A percentile compares a stretch with the other conserved stretches of the same genome.
These are phyloP conservation scores for Brasilioporus rufonigricans DNA, from an alignment of 768 basidiomycete genomes.

Conservation along the genomic window DNA sequence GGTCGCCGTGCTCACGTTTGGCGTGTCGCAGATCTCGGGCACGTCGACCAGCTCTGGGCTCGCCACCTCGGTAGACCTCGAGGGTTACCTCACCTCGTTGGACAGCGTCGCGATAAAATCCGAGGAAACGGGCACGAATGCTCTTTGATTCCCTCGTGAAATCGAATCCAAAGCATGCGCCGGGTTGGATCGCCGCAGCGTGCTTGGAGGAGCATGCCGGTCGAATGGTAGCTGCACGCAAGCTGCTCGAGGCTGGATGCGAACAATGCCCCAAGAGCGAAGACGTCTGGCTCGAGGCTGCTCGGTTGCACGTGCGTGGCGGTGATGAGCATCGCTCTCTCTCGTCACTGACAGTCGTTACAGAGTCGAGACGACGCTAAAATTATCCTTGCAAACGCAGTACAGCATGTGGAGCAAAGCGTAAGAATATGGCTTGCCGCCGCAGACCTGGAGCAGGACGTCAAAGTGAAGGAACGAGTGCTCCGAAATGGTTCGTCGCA, in stretches of 20 bases:
- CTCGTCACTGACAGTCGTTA: not conserved
- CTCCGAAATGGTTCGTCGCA: conserved; percentile 73
- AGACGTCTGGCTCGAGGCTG: conserved; percentile 98
- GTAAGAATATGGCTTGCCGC: conserved; percentile 98
- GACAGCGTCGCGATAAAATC: too few relatives aligned
- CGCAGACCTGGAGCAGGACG: conserved; percentile 83
- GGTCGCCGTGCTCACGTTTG: too few relatives aligned
- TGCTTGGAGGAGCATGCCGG: too few relatives aligned
- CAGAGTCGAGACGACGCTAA: conserved; percentile 86
- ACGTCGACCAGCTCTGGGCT: too few relatives aligned
- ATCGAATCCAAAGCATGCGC: conserved; percentile 96
- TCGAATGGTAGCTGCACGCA: conserved; percentile 92
- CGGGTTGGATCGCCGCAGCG: too few relatives aligned
- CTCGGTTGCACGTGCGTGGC: conserved; percentile 81
- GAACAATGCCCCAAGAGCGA: conserved; percentile 96
- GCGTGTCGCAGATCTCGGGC: too few relatives aligned
- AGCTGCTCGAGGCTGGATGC: conserved; percentile 90
- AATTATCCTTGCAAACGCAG: conserved; percentile 88
- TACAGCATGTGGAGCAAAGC: conserved; percentile 91
- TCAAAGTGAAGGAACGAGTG: conserved; percentile 85
- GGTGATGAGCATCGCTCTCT: too few relatives aligned
- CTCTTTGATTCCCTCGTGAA: conserved; percentile 97
- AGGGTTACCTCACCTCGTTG: too few relatives aligned
- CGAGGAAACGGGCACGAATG: too few relatives aligned
- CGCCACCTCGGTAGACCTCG: too few relatives aligned